Percentiles rank a stretch among this genome's conserved stretches.
These are phyloP conservation scores for Pseudonitzschia multiseries DNA, from an alignment of 108 stramenopile species.

Conservation along the genomic window DNA sequence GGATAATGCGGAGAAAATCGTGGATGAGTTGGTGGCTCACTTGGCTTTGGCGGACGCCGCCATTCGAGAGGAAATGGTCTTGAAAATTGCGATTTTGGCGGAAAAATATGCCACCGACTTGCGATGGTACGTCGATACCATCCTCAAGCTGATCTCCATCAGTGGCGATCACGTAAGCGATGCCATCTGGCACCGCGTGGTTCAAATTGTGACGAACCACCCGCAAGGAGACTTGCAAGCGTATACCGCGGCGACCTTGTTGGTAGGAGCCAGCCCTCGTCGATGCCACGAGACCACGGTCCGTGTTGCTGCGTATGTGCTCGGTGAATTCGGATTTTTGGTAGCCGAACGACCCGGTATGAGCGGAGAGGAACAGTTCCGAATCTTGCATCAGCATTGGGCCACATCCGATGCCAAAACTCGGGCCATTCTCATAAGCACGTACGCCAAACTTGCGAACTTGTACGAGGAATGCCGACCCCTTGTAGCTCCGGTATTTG, in stretches of 20 bases:
- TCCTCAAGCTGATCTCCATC: constrained; percentile 90
- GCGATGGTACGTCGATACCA: constrained; percentile 97
- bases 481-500: constrained; percentile 85
- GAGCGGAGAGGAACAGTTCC: constrained; percentile 92
- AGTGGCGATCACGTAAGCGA: constrained; percentile 96
- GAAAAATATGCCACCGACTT: constrained; percentile 96
- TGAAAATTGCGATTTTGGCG: constrained; percentile 97
- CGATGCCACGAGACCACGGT: constrained; percentile 92
- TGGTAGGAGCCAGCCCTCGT: constrained; percentile 81
- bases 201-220: constrained; percentile 98
- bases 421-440: constrained; percentile 85
- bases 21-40: constrained; percentile 93
- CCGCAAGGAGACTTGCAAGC: constrained; percentile 90
- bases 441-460: constrained; percentile 95
- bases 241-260: constrained; percentile 91
- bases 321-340: constrained; percentile 97
- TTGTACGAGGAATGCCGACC: constrained; percentile 93
- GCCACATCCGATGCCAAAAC: constrained; percentile 65
- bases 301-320: constrained; percentile 90
- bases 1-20: constrained; percentile 90
- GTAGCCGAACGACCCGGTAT: constrained; percentile 92
- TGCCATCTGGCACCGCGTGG: constrained; percentile 97
- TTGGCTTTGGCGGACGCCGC: constrained; percentile 88
- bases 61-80: constrained; percentile 96
- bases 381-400: constrained; percentile 95